phyloP scores from a whole-genome alignment of 2,329 filamentous ascomycete species.

The Atkinsonella hypoxylon region DNA sequence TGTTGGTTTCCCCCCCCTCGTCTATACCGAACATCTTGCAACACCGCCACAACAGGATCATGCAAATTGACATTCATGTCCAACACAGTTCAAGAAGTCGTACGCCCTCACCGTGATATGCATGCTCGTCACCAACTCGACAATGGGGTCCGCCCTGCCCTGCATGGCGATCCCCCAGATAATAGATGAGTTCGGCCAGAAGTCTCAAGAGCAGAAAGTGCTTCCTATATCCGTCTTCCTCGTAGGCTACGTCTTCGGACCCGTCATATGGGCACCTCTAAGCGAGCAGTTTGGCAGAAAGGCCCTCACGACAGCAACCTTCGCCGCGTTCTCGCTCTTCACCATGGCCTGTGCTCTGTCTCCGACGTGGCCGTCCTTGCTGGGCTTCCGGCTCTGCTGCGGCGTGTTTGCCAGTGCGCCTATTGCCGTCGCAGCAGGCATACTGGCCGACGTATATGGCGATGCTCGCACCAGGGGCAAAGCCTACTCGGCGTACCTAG shows the following conservation, averaged over 20 bases:
- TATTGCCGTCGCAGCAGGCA: constrained; percentile 49
- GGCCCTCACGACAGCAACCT: constrained; percentile 31
- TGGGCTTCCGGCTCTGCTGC: constrained; percentile 42
- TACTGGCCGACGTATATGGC: constrained; percentile 55
- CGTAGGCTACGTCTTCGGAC: constrained; percentile 50
- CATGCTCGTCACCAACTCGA: constrained; percentile 53
- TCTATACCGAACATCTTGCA: no score
- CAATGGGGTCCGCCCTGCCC: constrained; percentile 52
- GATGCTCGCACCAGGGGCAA: constrained; percentile 18
- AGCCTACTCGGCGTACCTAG: constrained; percentile 37
- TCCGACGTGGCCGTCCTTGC: constrained; percentile 38
- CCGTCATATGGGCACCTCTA: constrained; percentile 51
- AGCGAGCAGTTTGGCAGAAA: constrained; percentile 53
- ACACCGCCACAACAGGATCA: no score
- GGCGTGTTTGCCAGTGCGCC: constrained; percentile 45
- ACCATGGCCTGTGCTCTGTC: constrained; percentile 45
- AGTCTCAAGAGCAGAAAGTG: constrained; percentile 31
- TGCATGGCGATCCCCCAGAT: constrained; percentile 51
- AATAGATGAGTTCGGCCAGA: constrained; percentile 42
- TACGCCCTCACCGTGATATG: constrained; percentile 43
- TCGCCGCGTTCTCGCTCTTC: constrained; percentile 35
- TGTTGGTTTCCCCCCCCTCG: constrained; percentile 12
- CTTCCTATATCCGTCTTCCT: constrained; percentile 53
- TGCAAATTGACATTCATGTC: neutral
- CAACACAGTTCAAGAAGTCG: constrained; percentile 37